These are phyloP conservation scores for Sclerotinia subarctica DNA, from an alignment of 2,329 filamentous ascomycete species.

Conservation along the genomic window DNA sequence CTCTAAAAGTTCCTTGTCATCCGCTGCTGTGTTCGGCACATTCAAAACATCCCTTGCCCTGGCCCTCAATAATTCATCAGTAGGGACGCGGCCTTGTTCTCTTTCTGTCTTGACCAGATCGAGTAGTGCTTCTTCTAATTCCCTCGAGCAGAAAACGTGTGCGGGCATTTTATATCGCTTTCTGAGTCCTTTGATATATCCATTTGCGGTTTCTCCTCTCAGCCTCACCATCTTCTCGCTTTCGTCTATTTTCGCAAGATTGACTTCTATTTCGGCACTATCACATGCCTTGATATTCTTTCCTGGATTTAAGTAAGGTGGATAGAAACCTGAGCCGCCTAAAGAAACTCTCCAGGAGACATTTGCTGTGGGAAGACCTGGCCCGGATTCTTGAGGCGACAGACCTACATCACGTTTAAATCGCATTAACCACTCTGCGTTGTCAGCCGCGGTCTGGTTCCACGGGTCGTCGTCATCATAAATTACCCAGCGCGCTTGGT, in stretches of 20 bases:
- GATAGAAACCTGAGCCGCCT: conserved; percentile 54
- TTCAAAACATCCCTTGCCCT: conserved; percentile 50
- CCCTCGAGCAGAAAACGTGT: conserved; percentile 55
- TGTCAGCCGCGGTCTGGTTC: conserved; percentile 63
- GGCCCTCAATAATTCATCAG: conserved; percentile 47
- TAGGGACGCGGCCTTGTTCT: conserved; percentile 45
- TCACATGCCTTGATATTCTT: conserved; percentile 41
- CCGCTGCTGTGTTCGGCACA: conserved; percentile 49
- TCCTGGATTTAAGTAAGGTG: conserved; percentile 50
- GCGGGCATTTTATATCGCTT: conserved; percentile 48
- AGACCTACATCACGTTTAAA: conserved; percentile 60
- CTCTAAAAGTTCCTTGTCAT: conserved; percentile 50
- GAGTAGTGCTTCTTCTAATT: conserved; percentile 54
- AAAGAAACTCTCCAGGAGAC: conserved; percentile 48
- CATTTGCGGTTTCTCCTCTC: conserved; percentile 47
- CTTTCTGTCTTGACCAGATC: conserved; percentile 47
- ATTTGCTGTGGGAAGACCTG: conserved; percentile 45
- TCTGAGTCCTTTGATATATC: conserved; percentile 46
- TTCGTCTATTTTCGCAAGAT: conserved; percentile 22
- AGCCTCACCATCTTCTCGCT: conserved; percentile 43
- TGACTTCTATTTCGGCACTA: conserved; percentile 36
- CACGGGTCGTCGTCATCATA: conserved; percentile 64
- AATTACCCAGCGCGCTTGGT: conserved; percentile 60
- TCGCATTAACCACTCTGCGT: conserved; percentile 59
- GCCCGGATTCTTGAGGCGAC: conserved; percentile 46